A percentile compares a stretch with the other conserved stretches of the same genome.
phyloP scores from a whole-genome alignment of 2,329 filamentous ascomycete species.

The Zymoseptoria ardabiliae region DNA sequence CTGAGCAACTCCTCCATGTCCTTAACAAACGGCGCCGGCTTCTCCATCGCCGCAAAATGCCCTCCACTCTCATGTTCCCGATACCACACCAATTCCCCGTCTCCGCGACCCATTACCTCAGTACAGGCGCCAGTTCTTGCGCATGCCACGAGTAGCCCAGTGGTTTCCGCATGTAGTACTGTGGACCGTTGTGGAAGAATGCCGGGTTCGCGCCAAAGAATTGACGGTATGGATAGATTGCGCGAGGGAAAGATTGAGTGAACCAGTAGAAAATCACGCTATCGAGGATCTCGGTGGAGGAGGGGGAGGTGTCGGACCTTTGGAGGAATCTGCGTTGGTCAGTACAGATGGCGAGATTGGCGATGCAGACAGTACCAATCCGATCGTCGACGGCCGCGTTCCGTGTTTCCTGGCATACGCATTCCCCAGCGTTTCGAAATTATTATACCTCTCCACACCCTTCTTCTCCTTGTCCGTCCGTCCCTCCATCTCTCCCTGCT shows the following conservation, averaged over 20 bases:
- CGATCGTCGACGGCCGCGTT: slow-evolving; percentile 49
- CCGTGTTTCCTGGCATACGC: slow-evolving; percentile 49
- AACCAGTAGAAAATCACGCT: slow-evolving; percentile 50
- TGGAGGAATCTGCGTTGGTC: slow-evolving; percentile 34
- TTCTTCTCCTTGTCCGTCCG: slow-evolving; percentile 18
- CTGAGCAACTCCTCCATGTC: slow-evolving; percentile 29
- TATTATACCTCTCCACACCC: slow-evolving; percentile 15
- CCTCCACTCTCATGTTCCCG: slow-evolving; percentile 33
- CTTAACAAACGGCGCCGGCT: slow-evolving; percentile 22
- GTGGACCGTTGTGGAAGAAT: slow-evolving; percentile 21
- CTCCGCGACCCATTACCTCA: slow-evolving; percentile 32
- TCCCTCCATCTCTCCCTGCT: slow-evolving; percentile 5
- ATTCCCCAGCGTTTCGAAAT: slow-evolving; percentile 31
- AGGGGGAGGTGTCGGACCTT: slow-evolving; percentile 43
- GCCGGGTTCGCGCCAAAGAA: slow-evolving; percentile 22
- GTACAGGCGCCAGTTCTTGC: slow-evolving; percentile 34
- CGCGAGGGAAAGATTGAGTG: slow-evolving; percentile 33
- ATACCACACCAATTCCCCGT: slow-evolving; percentile 35
- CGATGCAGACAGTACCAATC: slow-evolving; percentile 45
- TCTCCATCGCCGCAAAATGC: slow-evolving; percentile 34
- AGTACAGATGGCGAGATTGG: slow-evolving; percentile 37
- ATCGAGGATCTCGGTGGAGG: slow-evolving; percentile 40
- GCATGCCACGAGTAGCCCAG: slow-evolving; percentile 40
- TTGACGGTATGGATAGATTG: slow-evolving; percentile 45
- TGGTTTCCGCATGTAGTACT: slow-evolving; percentile 32